Evolutionary conservation across 140 eudicot genomes (phyloP), one percentile per base, ranked within the genome.

Genomic region (Ambrosia hybrid): DNA sequence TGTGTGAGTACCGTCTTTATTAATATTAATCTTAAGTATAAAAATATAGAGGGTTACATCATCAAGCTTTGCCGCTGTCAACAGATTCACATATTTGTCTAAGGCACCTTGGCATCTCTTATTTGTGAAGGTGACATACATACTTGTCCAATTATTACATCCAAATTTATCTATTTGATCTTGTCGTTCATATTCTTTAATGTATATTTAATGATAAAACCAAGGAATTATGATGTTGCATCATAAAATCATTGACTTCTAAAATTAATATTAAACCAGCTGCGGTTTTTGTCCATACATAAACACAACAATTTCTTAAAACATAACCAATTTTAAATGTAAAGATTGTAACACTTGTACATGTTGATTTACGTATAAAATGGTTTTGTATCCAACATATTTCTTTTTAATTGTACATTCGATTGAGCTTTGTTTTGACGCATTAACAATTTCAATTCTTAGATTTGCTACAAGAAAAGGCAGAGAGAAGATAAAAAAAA

Each of bases 51-150:
- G 36, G 39, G 21, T 30, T 30, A 30, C 34, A 3, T 65, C 79
- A 53, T 65, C 46, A 52, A 26, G 66, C 66, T 67, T 37, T 8
- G 66, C 41, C 33, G 34, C 46, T 73, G 26, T 74, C 72, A 52
- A 65, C 43, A 52, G 71, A 74, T 74, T 74, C 79, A 64, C 49
- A 52, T 11, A 10, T 65, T 53, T 53, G 79, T 74, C 73, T 73
- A 37, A 11, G 8, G 16, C 9, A 41, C 46, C 9, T 45, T 39
- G 14, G 12, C 76, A 26, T 12, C 61, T 59, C 70, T 16, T 60
- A 30, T 33, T 30, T 62, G 61, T 73, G 77, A 73, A 9, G 48
- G 38, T 46, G 77, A 73, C 51, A 9, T 69, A 41, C 46, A 41
- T 41, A 41, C 46, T 41, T 41, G 46, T 41, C 46, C 46, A 41